Evolutionary conservation across 345 rosid species (phyloP).

Genomic region (Murraya koenigii): DNA sequence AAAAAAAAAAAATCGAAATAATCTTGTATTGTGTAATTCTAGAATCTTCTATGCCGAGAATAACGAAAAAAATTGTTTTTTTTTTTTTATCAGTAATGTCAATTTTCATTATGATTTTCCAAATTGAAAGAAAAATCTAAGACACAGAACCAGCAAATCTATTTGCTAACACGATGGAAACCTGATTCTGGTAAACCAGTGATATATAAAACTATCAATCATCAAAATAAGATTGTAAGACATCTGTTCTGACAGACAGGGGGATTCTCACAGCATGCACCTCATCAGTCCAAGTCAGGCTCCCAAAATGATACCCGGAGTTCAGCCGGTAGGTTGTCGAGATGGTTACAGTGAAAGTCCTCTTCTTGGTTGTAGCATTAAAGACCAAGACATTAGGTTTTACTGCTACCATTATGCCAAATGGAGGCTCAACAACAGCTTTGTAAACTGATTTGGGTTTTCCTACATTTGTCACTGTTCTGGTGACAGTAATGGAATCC

Average conservation of each 20-base stretch:
- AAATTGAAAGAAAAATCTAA: too few relatives aligned
- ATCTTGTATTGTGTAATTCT: too few relatives aligned
- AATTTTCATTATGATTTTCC: not conserved
- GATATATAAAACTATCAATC: not conserved
- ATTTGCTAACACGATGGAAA: not conserved
- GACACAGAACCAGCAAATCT: not conserved
- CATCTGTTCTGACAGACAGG: constrained; percentile 43
- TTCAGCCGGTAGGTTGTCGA: constrained; percentile 10
- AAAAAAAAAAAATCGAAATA: too few relatives aligned
- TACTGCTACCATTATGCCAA: constrained; percentile 30
- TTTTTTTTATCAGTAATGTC: too few relatives aligned
- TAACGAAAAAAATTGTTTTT: too few relatives aligned
- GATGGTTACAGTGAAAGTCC: constrained; percentile 28
- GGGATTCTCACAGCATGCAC: constrained; percentile 48
- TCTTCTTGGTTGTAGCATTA: constrained; percentile 16
- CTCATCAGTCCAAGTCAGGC: constrained; percentile 60
- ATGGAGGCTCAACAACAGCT: constrained; percentile 43
- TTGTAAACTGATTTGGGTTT: constrained; percentile 32
- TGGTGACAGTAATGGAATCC: constrained; percentile 28
- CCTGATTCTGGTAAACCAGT: not conserved
- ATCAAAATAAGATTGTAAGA: constrained; percentile 17
- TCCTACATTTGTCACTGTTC: constrained; percentile 66
- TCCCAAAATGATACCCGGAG: constrained; percentile 58
- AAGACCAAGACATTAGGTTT: constrained; percentile 37
- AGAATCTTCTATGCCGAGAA: too few relatives aligned